phyloP scores from a whole-genome alignment of 257 asterid species.

The Nicotiana obtusifolia region DNA sequence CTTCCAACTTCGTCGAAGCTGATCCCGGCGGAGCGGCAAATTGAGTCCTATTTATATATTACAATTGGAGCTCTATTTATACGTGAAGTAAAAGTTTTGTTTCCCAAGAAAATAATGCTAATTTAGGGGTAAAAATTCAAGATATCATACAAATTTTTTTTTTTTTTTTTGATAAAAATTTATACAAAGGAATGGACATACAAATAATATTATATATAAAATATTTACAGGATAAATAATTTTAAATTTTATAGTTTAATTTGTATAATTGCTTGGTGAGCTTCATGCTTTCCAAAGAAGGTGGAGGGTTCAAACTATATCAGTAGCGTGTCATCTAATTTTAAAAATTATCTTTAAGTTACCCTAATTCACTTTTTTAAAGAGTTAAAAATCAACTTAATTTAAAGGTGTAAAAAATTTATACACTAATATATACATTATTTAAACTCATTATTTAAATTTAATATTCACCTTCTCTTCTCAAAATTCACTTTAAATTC shows the following conservation, averaged over 20 bases:
- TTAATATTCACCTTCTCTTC: neutral
- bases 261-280: too few relatives aligned
- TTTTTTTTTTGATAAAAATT: neutral
- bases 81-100: too few relatives aligned
- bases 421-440: neutral
- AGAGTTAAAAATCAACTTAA: neutral
- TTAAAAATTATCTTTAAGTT: too few relatives aligned
- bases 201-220: neutral
- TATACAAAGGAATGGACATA: neutral
- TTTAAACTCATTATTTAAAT: neutral
- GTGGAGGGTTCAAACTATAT: neutral
- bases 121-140: neutral
- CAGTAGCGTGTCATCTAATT: too few relatives aligned
- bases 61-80: too few relatives aligned
- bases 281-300: too few relatives aligned
- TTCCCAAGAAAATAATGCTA: too few relatives aligned
- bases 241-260: neutral
- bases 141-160: neutral
- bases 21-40: too few relatives aligned
- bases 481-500: neutral
- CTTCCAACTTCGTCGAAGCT: too few relatives aligned
- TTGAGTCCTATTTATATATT: too few relatives aligned
- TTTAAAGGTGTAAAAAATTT: neutral
- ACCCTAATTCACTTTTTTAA: neutral
- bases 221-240: neutral